Percentiles rank a stretch among this genome's conserved stretches.
phyloP scores from a whole-genome alignment of 805 yeast species.

The Metschnikowia kunwiensis region DNA sequence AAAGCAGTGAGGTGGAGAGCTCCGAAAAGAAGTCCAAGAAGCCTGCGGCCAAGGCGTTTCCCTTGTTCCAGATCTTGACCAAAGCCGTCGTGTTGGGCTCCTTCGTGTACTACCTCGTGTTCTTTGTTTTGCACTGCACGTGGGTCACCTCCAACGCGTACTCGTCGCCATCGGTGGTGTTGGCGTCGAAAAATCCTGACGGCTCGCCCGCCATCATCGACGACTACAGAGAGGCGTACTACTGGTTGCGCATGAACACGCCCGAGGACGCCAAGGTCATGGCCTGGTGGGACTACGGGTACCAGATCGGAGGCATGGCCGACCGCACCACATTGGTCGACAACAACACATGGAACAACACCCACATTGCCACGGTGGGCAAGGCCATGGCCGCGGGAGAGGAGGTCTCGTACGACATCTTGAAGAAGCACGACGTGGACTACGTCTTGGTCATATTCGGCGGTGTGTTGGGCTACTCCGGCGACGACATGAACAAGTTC shows the following conservation, averaged over 20 bases:
- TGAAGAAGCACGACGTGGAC: conserved; percentile 90
- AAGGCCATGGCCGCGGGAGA: conserved; percentile 93
- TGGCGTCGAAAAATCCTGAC: conserved; percentile 79
- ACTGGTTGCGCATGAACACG: conserved; percentile 98
- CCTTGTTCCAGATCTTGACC: conserved; percentile 45
- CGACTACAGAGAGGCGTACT: conserved; percentile 97
- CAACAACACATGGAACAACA: conserved; percentile 98
- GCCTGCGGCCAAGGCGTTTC: conserved; percentile 11
- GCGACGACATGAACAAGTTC: conserved; percentile 95
- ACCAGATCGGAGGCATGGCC: conserved; percentile 99
- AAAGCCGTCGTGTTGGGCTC: conserved; percentile 62
- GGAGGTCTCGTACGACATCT: conserved; percentile 81
- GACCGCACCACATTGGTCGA: conserved; percentile 98
- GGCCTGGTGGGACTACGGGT: conserved; percentile 99
- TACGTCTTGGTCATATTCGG: conserved; percentile 92
- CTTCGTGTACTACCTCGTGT: conserved; percentile 67
- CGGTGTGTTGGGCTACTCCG: conserved; percentile 87
- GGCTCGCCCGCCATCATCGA: conserved; percentile 85
- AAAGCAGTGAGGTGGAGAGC: conserved; percentile 3
- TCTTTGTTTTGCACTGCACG: conserved; percentile 91
- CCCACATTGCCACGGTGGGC: conserved; percentile 98
- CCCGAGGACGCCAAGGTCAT: conserved; percentile 92
- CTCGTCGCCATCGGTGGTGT: conserved; percentile 95
- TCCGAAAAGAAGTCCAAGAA: conserved; percentile 7
- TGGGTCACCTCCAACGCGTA: conserved; percentile 96